These are phyloP conservation scores for Sicyos baderoa DNA, from an alignment of 306 rosid genomes.

Conservation along the genomic window DNA sequence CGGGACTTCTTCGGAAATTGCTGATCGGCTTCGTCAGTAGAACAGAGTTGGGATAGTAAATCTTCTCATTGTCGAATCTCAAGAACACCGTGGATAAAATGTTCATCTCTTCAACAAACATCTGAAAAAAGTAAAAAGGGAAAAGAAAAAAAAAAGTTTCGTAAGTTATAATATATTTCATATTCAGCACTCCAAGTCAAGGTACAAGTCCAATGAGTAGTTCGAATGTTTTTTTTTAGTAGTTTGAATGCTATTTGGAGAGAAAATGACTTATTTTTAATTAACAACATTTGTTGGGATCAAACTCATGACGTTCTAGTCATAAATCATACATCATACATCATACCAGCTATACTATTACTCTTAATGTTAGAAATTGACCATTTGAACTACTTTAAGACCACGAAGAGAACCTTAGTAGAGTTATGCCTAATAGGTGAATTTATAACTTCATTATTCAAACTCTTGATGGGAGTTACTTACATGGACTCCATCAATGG, in stretches of 20 bases:
- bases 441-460: not conserved
- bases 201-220: too few relatives aligned
- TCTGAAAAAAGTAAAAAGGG: constrained; percentile 15
- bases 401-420: too few relatives aligned
- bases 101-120: constrained; percentile 51
- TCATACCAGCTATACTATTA: too few relatives aligned
- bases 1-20: constrained; percentile 46
- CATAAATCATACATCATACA: too few relatives aligned
- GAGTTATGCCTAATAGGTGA: too few relatives aligned
- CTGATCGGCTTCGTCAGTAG: constrained; percentile 48
- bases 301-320: too few relatives aligned
- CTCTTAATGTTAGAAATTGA: too few relatives aligned
- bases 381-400: too few relatives aligned
- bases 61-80: constrained; percentile 44
- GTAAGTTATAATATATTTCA: not conserved
- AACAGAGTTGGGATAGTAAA: constrained; percentile 42
- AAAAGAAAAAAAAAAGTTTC: not conserved
- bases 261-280: too few relatives aligned
- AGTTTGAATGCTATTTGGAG: too few relatives aligned
- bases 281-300: too few relatives aligned
- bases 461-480: not conserved
- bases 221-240: too few relatives aligned
- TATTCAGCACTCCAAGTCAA: not conserved
- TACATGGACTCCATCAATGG: constrained; percentile 35
- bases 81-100: constrained; percentile 41